A percentile compares a stretch with the other conserved stretches of the same genome.
Evolutionary conservation across 2,329 filamentous ascomycete species (phyloP).

Genomic region (Nannizziopsis barbatae): DNA sequence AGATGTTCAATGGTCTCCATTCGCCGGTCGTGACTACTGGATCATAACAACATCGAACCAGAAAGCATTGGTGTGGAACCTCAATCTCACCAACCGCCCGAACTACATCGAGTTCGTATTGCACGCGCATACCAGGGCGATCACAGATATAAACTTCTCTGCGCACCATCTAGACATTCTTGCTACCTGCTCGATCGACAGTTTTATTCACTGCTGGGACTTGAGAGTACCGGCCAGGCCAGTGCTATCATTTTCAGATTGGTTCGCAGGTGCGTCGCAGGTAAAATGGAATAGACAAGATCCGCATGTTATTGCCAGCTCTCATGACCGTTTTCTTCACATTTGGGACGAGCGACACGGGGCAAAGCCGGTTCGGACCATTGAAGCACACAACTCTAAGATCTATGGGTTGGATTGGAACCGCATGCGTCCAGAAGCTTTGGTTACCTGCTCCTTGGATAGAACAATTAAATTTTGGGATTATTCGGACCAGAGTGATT

Average conservation of each 20-base stretch:
- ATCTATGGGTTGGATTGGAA: constrained; percentile 97
- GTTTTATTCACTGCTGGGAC: constrained; percentile 89
- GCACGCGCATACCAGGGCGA: constrained; percentile 74
- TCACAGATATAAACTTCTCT: constrained; percentile 94
- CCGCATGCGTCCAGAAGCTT: constrained; percentile 56
- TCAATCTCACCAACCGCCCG: constrained; percentile 58
- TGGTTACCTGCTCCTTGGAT: constrained; percentile 83
- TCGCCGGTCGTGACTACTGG: constrained; percentile 81
- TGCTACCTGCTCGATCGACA: constrained; percentile 84
- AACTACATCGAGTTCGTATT: constrained; percentile 82
- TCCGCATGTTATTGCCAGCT: constrained; percentile 75
- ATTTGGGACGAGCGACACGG: constrained; percentile 84
- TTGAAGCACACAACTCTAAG: constrained; percentile 80
- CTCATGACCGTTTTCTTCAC: constrained; percentile 75
- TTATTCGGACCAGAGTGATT: constrained; percentile 51
- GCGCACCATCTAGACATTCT: constrained; percentile 82
- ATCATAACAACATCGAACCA: constrained; percentile 90
- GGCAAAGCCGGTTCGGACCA: constrained; percentile 66
- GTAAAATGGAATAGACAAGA: constrained; percentile 91
- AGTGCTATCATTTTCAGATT: constrained; percentile 75
- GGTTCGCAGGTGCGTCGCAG: constrained; percentile 86
- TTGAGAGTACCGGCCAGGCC: constrained; percentile 62
- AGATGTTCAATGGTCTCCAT: constrained; percentile 94
- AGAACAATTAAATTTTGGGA: constrained; percentile 93
- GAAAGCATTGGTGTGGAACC: constrained; percentile 86